phyloP scores from a whole-genome alignment of 2,329 filamentous ascomycete genomes.

The Monosporascus sp. region DNA sequence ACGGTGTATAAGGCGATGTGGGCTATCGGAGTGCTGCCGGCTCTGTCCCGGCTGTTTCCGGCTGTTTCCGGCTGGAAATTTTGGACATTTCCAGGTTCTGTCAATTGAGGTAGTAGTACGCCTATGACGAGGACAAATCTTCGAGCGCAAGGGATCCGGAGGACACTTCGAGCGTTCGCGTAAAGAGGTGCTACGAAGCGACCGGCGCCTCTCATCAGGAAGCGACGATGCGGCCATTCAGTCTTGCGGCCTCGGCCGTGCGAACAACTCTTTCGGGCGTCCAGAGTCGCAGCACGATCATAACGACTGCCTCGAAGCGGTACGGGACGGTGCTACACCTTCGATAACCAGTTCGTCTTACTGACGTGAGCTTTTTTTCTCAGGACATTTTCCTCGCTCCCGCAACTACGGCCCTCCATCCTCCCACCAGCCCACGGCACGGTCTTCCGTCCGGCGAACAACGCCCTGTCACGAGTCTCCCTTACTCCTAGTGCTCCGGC shows the following conservation, averaged over 20 bases:
- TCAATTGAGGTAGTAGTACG: too few relatives aligned
- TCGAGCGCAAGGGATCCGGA: too few relatives aligned
- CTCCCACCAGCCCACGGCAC: conserved; percentile 19
- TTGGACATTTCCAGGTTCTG: too few relatives aligned
- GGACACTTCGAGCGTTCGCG: too few relatives aligned
- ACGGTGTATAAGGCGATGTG: too few relatives aligned
- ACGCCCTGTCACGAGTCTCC: conserved; percentile 18
- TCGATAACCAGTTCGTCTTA: not conserved
- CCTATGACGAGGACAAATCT: not conserved
- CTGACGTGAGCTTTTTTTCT: not conserved
- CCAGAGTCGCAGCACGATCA: not conserved
- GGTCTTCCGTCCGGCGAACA: conserved; percentile 21
- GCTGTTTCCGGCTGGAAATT: too few relatives aligned
- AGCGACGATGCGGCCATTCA: conserved; percentile 10
- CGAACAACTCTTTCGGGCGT: conserved; percentile 11
- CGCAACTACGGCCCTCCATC: conserved; percentile 44
- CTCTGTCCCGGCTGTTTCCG: too few relatives aligned
- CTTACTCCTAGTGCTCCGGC: conserved; percentile 11
- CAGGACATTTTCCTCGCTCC: conserved; percentile 45
- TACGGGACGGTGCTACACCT: not conserved
- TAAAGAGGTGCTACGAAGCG: not conserved
- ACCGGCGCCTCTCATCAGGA: not conserved
- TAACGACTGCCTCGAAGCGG: conserved; percentile 6
- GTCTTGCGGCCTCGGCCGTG: conserved; percentile 2
- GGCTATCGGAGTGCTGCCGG: too few relatives aligned